Base-by-base conservation (phyloP, 2,329 filamentous ascomycete genomes). In the Diaporthe sp. region DNA sequence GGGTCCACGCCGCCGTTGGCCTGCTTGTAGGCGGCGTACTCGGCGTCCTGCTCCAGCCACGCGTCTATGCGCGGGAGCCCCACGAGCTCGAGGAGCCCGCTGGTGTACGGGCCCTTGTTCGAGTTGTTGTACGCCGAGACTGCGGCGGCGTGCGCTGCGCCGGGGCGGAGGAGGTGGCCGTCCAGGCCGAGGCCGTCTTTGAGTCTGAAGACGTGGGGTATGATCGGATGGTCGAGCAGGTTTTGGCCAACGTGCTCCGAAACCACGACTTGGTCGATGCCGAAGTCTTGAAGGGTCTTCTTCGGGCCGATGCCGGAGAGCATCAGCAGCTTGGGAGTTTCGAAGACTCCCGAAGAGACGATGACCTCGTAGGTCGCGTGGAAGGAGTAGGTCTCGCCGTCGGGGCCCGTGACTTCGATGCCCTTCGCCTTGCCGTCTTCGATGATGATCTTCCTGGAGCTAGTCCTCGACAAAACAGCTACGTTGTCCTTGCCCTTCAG, bases 251-350 rank as follows among this genome's bases (percentile, higher is more conserved):
- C 91, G 60, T 92, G 90, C 1, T 89, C 88, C 0, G 90, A 88
- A 76, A 93, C 86, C 5, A 87, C 84, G 25, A 92, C 78, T 0
- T 90, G 83, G 2, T 85, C 79, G 77, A 93, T 93, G n/a, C 85
- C 82, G 79, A 90, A 87, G 71, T 85, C 84, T 28, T 85, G 77
- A 8, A 94, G 86, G 78, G 92, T 88, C 0, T 84, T 80, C 15
- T 82, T 79, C 0, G 91, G 90, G 0, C 92, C 92, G 46, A 94
- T 87, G n/a, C 92, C 92, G 71, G 87, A 90, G 2, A 93, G 87
- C 83, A 92, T 90, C 17, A 94, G 88, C 3, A 94, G 83, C 81
- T 94, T 92, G 9, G 91, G 91, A 1, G 89, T 88, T 83, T 93
- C 91, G 82, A 90, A 93, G 1, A 90, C 87, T 25, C 92, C 92